Percentiles rank a stretch among this genome's conserved stretches.
Evolutionary conservation across 1,139 yeast genomes (phyloP).

Genomic region (Debaryomycetaceae sp.): DNA sequence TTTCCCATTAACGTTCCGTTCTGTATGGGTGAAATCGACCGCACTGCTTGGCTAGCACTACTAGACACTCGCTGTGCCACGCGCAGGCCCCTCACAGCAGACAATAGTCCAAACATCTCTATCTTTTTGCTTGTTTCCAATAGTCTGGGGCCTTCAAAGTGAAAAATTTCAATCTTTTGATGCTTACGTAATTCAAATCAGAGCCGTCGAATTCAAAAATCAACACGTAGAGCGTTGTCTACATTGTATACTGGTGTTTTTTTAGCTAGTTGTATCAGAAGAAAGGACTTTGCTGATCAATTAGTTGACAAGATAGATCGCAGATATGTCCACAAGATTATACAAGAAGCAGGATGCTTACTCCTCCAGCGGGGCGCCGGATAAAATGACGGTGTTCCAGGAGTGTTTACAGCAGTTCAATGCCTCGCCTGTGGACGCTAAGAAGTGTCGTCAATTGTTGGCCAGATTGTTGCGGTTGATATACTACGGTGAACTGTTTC

Average conservation of each 20-base stretch:
- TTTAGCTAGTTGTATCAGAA: not conserved
- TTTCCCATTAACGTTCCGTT: not conserved
- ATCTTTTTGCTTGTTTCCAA: not conserved
- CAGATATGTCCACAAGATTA: slow-evolving; percentile 67
- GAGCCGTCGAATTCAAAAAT: slow-evolving; percentile 4
- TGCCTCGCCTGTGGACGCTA: slow-evolving; percentile 86
- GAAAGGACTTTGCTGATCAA: slow-evolving; percentile 2
- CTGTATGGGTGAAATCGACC: not conserved
- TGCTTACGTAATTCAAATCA: slow-evolving; percentile 5
- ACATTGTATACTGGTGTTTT: not conserved
- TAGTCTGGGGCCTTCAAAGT: not conserved
- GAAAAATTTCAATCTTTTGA: not conserved
- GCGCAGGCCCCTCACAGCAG: not conserved
- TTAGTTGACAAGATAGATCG: slow-evolving; percentile 1
- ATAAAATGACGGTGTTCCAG: slow-evolving; percentile 96
- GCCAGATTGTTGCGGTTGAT: slow-evolving; percentile 70
- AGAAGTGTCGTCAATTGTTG: slow-evolving; percentile 75
- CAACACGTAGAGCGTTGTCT: slow-evolving; percentile 5
- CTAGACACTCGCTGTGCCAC: not conserved
- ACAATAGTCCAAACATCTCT: not conserved
- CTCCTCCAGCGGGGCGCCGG: slow-evolving; percentile 62
- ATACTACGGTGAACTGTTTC: slow-evolving; percentile 79
- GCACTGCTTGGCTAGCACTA: not conserved
- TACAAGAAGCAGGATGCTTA: slow-evolving; percentile 81
- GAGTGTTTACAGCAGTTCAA: slow-evolving; percentile 93